Conservation (phyloP, 441 rosid species). For the Hypseocharis bilobata region DNA sequence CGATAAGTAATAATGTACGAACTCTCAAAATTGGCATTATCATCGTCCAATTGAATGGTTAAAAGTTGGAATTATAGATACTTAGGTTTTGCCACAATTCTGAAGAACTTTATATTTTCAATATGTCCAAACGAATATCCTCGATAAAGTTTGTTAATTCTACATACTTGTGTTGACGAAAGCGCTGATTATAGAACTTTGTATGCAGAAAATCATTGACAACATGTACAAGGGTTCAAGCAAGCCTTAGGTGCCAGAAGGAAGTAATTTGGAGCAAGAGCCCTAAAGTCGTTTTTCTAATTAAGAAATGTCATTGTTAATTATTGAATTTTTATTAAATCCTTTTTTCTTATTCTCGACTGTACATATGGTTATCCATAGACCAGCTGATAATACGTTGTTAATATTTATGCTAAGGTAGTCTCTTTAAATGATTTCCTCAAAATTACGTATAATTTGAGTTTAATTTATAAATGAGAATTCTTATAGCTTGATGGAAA, state of each 20-base stretch:
- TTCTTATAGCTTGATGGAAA: too few species aligned
- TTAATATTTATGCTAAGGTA: not conserved
- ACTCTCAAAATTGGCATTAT: too few species aligned
- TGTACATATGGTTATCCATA: slow-evolving; percentile 20
- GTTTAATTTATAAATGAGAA: too few species aligned
- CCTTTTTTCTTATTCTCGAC: slow-evolving; percentile 1
- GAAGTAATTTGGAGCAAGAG: not conserved
- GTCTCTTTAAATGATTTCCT: too few species aligned
- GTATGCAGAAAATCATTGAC: slow-evolving; percentile 49
- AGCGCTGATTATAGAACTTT: not conserved
- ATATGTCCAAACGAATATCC: not conserved
- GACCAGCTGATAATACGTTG: not conserved
- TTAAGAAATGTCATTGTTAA: not conserved
- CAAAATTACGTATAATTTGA: too few species aligned
- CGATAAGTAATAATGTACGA: too few species aligned
- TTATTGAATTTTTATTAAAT: not conserved
- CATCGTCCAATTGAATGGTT: too few species aligned
- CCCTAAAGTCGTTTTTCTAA: not conserved
- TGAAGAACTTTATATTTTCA: not conserved
- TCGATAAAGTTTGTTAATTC: not conserved
- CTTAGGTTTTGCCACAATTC: too few species aligned
- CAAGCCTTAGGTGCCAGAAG: slow-evolving; percentile 34
- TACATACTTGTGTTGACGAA: too few species aligned
- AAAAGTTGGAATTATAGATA: too few species aligned
- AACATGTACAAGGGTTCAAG: slow-evolving; percentile 53